Conservation (phyloP, 2,329 filamentous ascomycete genomes). For the Colletotrichum tropicicola region DNA sequence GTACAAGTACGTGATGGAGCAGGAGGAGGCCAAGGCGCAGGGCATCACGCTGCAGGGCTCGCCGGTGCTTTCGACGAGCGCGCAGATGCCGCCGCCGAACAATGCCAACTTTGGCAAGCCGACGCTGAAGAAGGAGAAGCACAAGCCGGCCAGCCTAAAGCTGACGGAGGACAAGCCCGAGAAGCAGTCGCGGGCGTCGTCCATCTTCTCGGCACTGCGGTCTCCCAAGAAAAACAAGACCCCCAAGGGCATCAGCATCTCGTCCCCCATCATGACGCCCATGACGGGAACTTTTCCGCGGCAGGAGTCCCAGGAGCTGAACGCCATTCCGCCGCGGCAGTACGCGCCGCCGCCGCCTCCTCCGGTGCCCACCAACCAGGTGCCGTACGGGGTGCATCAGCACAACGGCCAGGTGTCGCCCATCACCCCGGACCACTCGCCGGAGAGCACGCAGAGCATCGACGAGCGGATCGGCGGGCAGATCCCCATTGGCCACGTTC, state of each 20-base stretch:
- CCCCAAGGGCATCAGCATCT: conserved; percentile 64
- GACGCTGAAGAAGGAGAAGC: conserved; percentile 53
- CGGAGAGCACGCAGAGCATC: conserved; percentile 60
- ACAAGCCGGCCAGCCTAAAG: conserved; percentile 61
- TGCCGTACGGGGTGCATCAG: conserved; percentile 43
- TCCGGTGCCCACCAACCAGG: conserved; percentile 60
- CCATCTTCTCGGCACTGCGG: conserved; percentile 68
- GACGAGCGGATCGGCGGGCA: conserved; percentile 63
- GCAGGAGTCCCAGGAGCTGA: conserved; percentile 65
- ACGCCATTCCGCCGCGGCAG: conserved; percentile 63
- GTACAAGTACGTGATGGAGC: conserved; percentile 91
- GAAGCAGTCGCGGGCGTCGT: conserved; percentile 64
- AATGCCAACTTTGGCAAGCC: conserved; percentile 40
- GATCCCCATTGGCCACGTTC: conserved; percentile 42
- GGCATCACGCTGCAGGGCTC: conserved; percentile 58
- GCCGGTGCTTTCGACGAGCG: conserved; percentile 43
- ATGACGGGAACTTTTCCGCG: conserved; percentile 67
- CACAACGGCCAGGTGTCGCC: conserved; percentile 49
- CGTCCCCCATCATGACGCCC: conserved; percentile 72
- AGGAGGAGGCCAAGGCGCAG: conserved; percentile 75
- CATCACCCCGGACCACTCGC: conserved; percentile 56
- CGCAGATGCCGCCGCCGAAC: conserved; percentile 36
- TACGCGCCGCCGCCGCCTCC: conserved; percentile 67
- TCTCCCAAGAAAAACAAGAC: conserved; percentile 66
- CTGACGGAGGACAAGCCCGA: conserved; percentile 53